phyloP scores from a whole-genome alignment of 495 filamentous ascomycete genomes.

The Parathielavia appendiculata region DNA sequence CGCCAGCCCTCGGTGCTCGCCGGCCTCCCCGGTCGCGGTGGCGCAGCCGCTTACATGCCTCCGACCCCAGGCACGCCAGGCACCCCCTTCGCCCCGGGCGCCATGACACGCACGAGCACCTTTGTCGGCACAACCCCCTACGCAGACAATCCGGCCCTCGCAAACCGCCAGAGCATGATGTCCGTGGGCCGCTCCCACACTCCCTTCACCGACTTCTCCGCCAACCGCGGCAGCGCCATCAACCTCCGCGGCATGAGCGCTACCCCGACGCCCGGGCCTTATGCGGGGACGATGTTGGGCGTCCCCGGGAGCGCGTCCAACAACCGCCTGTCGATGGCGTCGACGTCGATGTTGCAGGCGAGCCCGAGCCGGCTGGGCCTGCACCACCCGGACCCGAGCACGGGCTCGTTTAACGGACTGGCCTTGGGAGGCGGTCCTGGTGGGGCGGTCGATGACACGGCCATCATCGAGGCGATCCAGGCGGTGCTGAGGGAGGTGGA shows the following conservation, averaged over 20 bases:
- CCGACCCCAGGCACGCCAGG: constrained; percentile 65
- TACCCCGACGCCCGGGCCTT: constrained; percentile 32
- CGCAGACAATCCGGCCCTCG: constrained; percentile 34
- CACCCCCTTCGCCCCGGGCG: constrained; percentile 48
- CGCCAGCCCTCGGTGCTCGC: constrained; percentile 90
- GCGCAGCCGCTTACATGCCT: constrained; percentile 61
- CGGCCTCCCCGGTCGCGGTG: constrained; percentile 65
- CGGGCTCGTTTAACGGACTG: constrained; percentile 53
- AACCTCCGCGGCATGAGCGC: constrained; percentile 37
- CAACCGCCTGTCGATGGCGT: constrained; percentile 37
- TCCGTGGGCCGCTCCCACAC: constrained; percentile 43
- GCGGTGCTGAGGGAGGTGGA: constrained; percentile 82
- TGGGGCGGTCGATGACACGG: constrained; percentile 56
- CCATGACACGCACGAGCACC: constrained; percentile 41
- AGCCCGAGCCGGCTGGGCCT: constrained; percentile 39
- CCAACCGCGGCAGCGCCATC: constrained; percentile 24
- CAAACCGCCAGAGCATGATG: constrained; percentile 46
- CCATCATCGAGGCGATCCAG: constrained; percentile 78
- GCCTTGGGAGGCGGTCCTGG: constrained; percentile 46
- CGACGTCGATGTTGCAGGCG: constrained; percentile 35
- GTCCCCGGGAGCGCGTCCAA: constrained; percentile 32
- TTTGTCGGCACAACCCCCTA: constrained; percentile 34
- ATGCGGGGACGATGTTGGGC: constrained; percentile 30
- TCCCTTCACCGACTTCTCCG: constrained; percentile 48
- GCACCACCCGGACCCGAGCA: constrained; percentile 45